These are phyloP conservation scores for Solanum sejunctum DNA, from an alignment of 257 asterid genomes.

Conservation along the genomic window DNA sequence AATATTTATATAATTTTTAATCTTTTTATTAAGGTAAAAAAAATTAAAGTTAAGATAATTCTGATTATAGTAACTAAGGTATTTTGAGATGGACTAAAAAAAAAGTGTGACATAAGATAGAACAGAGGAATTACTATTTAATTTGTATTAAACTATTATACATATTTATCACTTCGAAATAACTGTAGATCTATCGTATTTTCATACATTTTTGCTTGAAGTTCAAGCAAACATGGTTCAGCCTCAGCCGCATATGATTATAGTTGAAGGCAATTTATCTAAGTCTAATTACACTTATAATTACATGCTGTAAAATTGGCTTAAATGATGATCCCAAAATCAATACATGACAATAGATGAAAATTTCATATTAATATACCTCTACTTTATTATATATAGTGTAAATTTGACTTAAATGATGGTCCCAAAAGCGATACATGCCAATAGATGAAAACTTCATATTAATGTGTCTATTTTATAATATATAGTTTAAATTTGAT, in stretches of 20 bases:
- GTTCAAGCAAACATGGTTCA: too few relatives aligned
- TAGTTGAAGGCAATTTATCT: neutral
- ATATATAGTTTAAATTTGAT: neutral
- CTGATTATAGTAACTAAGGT: too few relatives aligned
- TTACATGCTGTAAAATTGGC: neutral
- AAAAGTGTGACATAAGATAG: too few relatives aligned
- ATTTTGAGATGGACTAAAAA: too few relatives aligned
- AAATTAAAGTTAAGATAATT: too few relatives aligned
- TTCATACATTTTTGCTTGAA: neutral
- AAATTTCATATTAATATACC: neutral
- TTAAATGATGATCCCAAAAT: neutral
- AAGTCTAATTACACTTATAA: neutral
- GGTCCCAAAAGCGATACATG: neutral
- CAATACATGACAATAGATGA: neutral
- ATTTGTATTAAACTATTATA: neutral
- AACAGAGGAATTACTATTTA: fast-evolving
- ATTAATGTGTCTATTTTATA: neutral
- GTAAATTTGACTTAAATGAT: neutral
- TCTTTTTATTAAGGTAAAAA: too few relatives aligned
- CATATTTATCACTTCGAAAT: neutral
- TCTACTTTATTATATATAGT: neutral
- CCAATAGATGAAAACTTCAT: neutral
- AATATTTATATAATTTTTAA: too few relatives aligned
- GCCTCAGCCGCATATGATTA: neutral
- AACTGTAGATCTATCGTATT: neutral